phyloP scores from a whole-genome alignment of 805 yeast genomes.

The Metschnikowia reukaufii region DNA sequence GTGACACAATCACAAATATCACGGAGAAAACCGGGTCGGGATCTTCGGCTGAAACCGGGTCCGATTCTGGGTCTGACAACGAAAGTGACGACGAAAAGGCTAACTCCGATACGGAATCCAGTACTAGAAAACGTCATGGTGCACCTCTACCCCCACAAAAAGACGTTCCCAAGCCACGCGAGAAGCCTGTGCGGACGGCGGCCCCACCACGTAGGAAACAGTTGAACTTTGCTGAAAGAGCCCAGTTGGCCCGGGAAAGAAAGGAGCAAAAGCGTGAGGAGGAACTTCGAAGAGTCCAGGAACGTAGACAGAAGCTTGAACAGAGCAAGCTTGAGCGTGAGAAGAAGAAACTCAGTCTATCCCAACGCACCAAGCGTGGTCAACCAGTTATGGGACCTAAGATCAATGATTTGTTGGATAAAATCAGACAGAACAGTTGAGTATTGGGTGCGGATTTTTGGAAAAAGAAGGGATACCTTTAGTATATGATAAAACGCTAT shows the following conservation, averaged over 20 bases:
- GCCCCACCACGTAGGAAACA: conserved; percentile 22
- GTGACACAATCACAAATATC: too few species aligned
- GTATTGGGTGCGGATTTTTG: not conserved
- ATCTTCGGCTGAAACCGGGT: conserved; percentile 1
- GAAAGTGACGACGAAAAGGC: not conserved
- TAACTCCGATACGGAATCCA: conserved; percentile 18
- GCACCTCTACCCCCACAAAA: conserved; percentile 12
- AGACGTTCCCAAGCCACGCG: conserved; percentile 25
- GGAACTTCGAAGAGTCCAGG: conserved; percentile 41
- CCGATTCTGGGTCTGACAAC: not conserved
- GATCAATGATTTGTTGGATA: conserved; percentile 72
- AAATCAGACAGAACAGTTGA: conserved; percentile 55
- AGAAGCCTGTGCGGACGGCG: not conserved
- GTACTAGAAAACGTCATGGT: conserved; percentile 17
- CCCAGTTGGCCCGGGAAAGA: conserved; percentile 47
- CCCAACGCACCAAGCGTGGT: conserved; percentile 64
- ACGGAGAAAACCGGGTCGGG: not conserved
- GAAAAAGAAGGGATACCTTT: too few species aligned
- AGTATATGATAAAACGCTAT: too few species aligned
- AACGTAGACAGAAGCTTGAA: conserved; percentile 34
- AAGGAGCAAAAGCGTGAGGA: conserved; percentile 42
- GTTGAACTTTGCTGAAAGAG: conserved; percentile 45
- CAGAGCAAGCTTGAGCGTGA: conserved; percentile 41
- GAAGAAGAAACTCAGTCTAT: conserved; percentile 40
- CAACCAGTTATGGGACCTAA: conserved; percentile 93